Percentiles rank a stretch among this genome's conserved stretches.
Conservation (phyloP, 2,329 filamentous ascomycete species). For the Aspergillus alliaceus region DNA sequence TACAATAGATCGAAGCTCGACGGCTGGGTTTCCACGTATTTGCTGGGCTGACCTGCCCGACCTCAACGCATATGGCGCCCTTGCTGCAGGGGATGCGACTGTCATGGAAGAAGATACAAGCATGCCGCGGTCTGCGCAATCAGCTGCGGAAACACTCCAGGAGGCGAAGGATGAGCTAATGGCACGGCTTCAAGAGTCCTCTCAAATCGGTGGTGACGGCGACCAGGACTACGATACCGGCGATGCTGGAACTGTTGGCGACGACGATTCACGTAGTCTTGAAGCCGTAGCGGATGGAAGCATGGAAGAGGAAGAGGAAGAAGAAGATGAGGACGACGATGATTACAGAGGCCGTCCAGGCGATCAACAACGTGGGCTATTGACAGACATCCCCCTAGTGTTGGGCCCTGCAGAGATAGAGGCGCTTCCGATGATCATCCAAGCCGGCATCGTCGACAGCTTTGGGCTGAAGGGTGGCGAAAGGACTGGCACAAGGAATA, state of each 20-base stretch:
- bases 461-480: slow-evolving; percentile 67
- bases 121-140: slow-evolving; percentile 49
- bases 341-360: slow-evolving; percentile 52
- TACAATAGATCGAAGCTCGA: slow-evolving; percentile 42
- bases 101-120: slow-evolving; percentile 47
- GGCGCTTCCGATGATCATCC: slow-evolving; percentile 94
- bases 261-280: slow-evolving; percentile 44
- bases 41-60: slow-evolving; percentile 48
- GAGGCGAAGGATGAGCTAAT: slow-evolving; percentile 53
- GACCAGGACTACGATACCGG: slow-evolving; percentile 44
- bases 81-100: slow-evolving; percentile 37
- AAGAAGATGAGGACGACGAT: slow-evolving; percentile 54
- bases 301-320: slow-evolving; percentile 53
- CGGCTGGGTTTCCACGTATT: slow-evolving; percentile 40
- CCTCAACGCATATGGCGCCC: slow-evolving; percentile 40
- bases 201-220: slow-evolving; percentile 39
- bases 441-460: slow-evolving; percentile 87
- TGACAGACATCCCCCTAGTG: slow-evolving; percentile 93
- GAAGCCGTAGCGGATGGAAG: slow-evolving; percentile 46
- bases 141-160: slow-evolving; percentile 51
- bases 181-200: slow-evolving; percentile 49
- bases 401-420: slow-evolving; percentile 94
- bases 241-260: slow-evolving; percentile 42
- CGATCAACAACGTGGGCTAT: slow-evolving; percentile 67
- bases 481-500: slow-evolving; percentile 64